phyloP scores from a whole-genome alignment of 2,329 filamentous ascomycete genomes.

The Epichloe typhina region DNA sequence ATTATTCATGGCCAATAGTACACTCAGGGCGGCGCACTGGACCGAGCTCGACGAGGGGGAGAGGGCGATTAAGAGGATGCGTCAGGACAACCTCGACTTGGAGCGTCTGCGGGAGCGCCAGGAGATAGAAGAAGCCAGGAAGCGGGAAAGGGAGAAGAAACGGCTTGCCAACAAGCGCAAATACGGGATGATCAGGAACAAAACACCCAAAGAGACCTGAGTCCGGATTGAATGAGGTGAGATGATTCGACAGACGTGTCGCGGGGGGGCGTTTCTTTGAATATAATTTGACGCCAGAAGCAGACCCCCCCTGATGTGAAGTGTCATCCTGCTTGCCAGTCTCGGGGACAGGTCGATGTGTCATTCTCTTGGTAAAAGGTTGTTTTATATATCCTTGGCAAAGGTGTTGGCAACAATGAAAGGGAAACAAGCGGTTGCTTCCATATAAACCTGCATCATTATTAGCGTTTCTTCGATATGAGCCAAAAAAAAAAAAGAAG shows the following conservation, averaged over 20 bases:
- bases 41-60: conserved; percentile 9
- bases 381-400: conserved; percentile 34
- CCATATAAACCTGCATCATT: conserved; percentile 41
- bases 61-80: conserved; percentile 9
- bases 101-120: conserved; percentile 7
- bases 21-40: conserved; percentile 5
- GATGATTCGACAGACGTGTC: background rate
- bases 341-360: too few relatives aligned
- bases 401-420: conserved; percentile 56
- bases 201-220: background rate
- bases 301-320: background rate
- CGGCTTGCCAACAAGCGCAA: conserved; percentile 13
- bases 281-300: background rate
- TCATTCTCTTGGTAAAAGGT: background rate
- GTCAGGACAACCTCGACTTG: conserved; percentile 9
- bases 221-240: background rate
- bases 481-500: background rate
- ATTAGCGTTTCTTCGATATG: background rate
- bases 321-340: too few relatives aligned
- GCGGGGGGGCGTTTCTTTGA: background rate
- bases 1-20: conserved; percentile 11
- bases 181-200: conserved; percentile 11
- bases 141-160: conserved; percentile 9
- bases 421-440: conserved; percentile 52
- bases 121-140: conserved; percentile 8